Percentiles rank a stretch among this genome's conserved stretches.
These are phyloP conservation scores for Magnusiomyces sp. DNA, from an alignment of 1,139 yeast genomes.

Conservation along the genomic window DNA sequence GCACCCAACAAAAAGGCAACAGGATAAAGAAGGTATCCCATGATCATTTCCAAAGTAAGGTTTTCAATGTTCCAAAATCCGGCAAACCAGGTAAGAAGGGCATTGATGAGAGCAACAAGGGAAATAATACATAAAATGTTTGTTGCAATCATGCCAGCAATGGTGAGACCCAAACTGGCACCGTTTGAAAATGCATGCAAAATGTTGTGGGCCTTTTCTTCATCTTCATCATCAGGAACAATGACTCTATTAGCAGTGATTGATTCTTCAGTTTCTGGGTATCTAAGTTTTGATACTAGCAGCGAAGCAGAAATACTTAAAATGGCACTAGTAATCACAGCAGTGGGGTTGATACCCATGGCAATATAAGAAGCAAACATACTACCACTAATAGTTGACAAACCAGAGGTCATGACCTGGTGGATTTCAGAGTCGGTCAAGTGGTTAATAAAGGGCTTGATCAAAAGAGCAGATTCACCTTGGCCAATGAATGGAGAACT, in stretches of 20 bases:
- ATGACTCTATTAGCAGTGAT: slow-evolving; percentile 44
- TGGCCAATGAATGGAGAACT: slow-evolving; percentile 65
- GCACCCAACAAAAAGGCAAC: slow-evolving; percentile 55
- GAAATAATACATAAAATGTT: slow-evolving; percentile 59
- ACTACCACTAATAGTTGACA: slow-evolving; percentile 60
- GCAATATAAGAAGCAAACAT: slow-evolving; percentile 59
- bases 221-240: slow-evolving; percentile 40
- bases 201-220: slow-evolving; percentile 45
- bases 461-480: slow-evolving; percentile 58
- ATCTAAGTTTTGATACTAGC: slow-evolving; percentile 54
- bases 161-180: slow-evolving; percentile 50
- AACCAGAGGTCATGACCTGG: slow-evolving; percentile 59
- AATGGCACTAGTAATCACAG: slow-evolving; percentile 57
- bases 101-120: slow-evolving; percentile 50
- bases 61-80: slow-evolving; percentile 43
- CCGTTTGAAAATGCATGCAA: slow-evolving; percentile 59
- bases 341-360: slow-evolving; percentile 56
- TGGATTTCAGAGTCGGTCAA: slow-evolving; percentile 57
- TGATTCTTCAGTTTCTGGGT: slow-evolving; percentile 54
- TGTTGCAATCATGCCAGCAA: slow-evolving; percentile 54
- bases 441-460: slow-evolving; percentile 54
- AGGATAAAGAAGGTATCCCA: slow-evolving; percentile 54
- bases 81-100: slow-evolving; percentile 56
- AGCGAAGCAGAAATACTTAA: slow-evolving; percentile 65
- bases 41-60: slow-evolving; percentile 49